Base-by-base conservation (phyloP, 352 stramenopile genomes). In the Saprolegnia diclina region DNA sequence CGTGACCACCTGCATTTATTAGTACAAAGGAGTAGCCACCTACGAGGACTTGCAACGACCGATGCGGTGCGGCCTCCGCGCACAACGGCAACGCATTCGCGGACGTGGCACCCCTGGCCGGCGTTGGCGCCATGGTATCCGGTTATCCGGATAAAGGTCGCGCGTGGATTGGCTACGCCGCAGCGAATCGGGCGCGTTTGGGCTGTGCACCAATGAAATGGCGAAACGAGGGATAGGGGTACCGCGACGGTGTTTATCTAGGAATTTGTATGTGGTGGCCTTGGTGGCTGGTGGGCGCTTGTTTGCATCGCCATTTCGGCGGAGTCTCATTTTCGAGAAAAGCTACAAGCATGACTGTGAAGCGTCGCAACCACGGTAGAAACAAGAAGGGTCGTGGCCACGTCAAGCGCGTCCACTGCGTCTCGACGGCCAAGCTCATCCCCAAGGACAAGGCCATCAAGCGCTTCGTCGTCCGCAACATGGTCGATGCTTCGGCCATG, bases 351-450 rank as follows among this genome's bases (percentile, higher is more conserved):
- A 99, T 99, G 97, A 99, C 97, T 88, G 96, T 99, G 71, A 99
- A 99, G 86, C 90, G 97, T 78, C 90, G 97, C 74, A 98, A 98
- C 82, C 96, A 99, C 85, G 97, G 97, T 85, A 90, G 97, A 78
- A 99, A 99, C 94, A 99, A 99, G 91, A 97, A 99, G 82, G 94
- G 94, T 78, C 95, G 97, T 76, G 97, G 97, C 80, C 97, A 99
- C 90, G 96, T 99, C 73, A 98, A 99, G 82, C 94, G 96, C 79
- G 96, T 99, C 64, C 91, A 96, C 89, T 99, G 96, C 81, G 94
- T 97, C 71, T 98, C 94, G 66, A 99, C 97, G 67, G 91, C 95
- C 80, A 99, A 99, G 89, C 95, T 98, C 72, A 99, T 99, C 81
- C 96, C 97, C 22, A 99, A 96, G 87, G 89, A 97, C 74, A 97